Evolutionary conservation across 139 green algal genomes (phyloP), one percentile per base, ranked within the genome.

Genomic region (Eudorina sp.): DNA sequence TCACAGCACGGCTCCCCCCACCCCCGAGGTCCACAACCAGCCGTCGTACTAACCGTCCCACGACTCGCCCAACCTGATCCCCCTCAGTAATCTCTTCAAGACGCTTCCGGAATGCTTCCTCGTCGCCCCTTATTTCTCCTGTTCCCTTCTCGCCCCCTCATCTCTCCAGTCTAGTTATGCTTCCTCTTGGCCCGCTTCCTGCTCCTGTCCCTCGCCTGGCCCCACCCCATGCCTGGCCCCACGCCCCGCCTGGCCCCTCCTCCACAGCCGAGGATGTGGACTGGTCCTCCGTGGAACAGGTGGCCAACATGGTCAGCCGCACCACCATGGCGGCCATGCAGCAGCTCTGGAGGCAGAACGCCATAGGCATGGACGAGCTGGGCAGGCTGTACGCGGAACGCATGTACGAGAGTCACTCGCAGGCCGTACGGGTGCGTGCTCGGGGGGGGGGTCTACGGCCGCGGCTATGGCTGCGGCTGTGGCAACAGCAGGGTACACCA

Each of bases 291-390:
- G 73, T 87, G 3, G 90, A 92, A 8, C 45, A 89, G 51, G 90
- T 93, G 11, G 51, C 90, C n/a, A 55, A 85, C 4, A 84, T 90
- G 64, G 90, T 93, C 53, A 90, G 86, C 75, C 73, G 74, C 18
- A 90, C 86, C 21, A 93, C 90, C 23, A 75, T 93, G 53, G 75
- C 48, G 21, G 87, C 86, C 68, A 90, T 93, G 82, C 90, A 93
- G 48, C 76, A 88, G 75, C 66, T 93, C n/a, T 93, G 90, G 90
- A 55, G 80, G 31, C 48, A 81, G 40, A 86, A 93, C 53, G 86
- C 90, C 27, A 40, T 43, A 0, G n/a, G 38, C 29, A 93, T 93
- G 90, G 90, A 93, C 53, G 62, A 73, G 29, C 76, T 88, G 34
- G 90, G 90, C 16, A 68, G 80, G 19, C n/a, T n/a, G 21, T 91